Evolutionary conservation across 2,329 filamentous ascomycete genomes (phyloP), one percentile per base, ranked within the genome.

Genomic region (Tolypocladium ovalisporum): DNA sequence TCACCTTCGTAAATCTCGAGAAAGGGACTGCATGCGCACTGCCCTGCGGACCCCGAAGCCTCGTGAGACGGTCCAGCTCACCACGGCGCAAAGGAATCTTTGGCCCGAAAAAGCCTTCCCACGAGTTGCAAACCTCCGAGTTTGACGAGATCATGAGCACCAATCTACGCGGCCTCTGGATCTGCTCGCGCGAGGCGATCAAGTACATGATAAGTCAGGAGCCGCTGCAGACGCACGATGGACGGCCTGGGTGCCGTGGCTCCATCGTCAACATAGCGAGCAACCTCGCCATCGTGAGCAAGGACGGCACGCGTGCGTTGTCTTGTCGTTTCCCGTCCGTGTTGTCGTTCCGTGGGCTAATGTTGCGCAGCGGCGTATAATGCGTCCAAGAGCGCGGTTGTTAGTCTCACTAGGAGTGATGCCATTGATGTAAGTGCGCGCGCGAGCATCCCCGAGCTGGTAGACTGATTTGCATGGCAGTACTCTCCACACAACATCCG

Each of bases 221-320:
- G 17, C 71, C 71, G 1, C 65, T 73, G 34, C 65, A 63, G 9
- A 74, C 71, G 27, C 75, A 78, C 56, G 76, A 77, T 62, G 74
- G 74, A 3, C 63, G 75, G n/a, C 29, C 53, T 29, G 53, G 53
- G 12, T 40, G 68, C 67, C 9, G 72, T 65, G 76, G 75, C 2
- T 70, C 68, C 19, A 70, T 79, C 47, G 75, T 78, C 17, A 79
- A 78, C 60, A 67, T 79, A 36, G 76, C 73, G 6, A 76, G 69
- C 49, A 71, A 72, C 36, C 65, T 78, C 10, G 75, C 71, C 1
- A 63, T 79, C 15, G 73, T 77, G 1, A 72, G 70, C 12, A 66
- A 75, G 42, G 69, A 70, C 24, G 70, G 70, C 47, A 73, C 75
- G 40, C 70, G 75, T 77, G 57, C 64, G 71, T 69, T 5, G 24